Conservation (phyloP, 2,329 filamentous ascomycete genomes). For the Aspergillus chevalieri region DNA sequence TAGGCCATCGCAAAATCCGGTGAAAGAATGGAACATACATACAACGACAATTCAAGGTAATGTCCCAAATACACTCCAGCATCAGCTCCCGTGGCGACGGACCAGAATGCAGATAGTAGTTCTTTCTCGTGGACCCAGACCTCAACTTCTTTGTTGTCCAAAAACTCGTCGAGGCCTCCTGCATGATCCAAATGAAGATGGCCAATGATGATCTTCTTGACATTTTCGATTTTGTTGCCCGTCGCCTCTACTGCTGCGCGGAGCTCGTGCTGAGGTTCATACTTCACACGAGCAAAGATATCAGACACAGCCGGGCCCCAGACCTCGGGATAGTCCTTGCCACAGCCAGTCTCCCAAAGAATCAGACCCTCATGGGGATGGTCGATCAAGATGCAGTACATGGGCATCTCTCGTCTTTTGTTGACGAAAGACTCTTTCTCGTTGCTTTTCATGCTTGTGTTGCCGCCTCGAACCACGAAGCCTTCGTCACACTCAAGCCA, state of each 20-base stretch:
- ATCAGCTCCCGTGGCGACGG: slow-evolving; percentile 8
- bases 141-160: slow-evolving; percentile 5
- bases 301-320: slow-evolving; percentile 5
- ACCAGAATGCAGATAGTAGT: slow-evolving; percentile 6
- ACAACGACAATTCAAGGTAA: slow-evolving; percentile 8
- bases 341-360: slow-evolving; percentile 9
- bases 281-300: slow-evolving; percentile 7
- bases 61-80: slow-evolving; percentile 7
- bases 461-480: slow-evolving; percentile 7
- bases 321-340: slow-evolving; percentile 6
- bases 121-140: slow-evolving; percentile 11
- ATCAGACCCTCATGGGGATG: slow-evolving; percentile 9
- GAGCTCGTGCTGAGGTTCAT: slow-evolving; percentile 7
- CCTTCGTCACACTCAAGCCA: slow-evolving; percentile 10
- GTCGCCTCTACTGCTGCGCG: slow-evolving; percentile 7
- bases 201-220: slow-evolving; percentile 9
- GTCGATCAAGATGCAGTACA: slow-evolving; percentile 10
- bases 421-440: slow-evolving; percentile 7
- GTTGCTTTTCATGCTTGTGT: slow-evolving; percentile 6
- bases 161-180: slow-evolving; percentile 7
- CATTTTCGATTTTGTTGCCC: slow-evolving; percentile 5
- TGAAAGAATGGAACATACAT: neutral
- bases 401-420: slow-evolving; percentile 7
- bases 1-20: neutral
- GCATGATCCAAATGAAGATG: slow-evolving; percentile 10